Percentiles rank a stretch among this genome's conserved stretches.
Evolutionary conservation across 306 rosid species (phyloP).

Genomic region (Medicago lupulina): DNA sequence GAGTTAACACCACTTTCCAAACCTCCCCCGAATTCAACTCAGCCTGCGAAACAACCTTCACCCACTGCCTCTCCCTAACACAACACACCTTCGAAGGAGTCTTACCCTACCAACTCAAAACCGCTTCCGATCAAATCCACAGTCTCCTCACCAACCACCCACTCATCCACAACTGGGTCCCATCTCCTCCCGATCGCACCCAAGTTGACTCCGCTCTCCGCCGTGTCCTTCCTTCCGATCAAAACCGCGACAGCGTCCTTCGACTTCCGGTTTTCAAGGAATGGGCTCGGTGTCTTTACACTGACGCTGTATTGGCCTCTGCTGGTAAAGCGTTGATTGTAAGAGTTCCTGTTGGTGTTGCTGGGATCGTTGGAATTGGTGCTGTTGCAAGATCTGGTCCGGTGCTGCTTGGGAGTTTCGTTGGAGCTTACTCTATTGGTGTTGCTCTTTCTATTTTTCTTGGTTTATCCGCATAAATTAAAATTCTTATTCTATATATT

Average conservation of each 20-base stretch:
- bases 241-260: background rate
- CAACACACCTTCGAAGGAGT: constrained; percentile 70
- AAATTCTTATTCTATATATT: background rate
- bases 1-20: constrained; percentile 51
- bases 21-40: constrained; percentile 65
- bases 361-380: constrained; percentile 73
- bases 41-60: constrained; percentile 66
- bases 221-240: constrained; percentile 24
- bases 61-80: constrained; percentile 67
- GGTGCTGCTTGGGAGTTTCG: constrained; percentile 57
- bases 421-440: constrained; percentile 74
- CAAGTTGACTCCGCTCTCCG: constrained; percentile 76
- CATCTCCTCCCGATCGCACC: constrained; percentile 59
- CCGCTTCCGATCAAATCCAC: constrained; percentile 75
- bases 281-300: constrained; percentile 73
- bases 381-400: constrained; percentile 58
- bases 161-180: constrained; percentile 68
- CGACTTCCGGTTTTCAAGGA: constrained; percentile 53
- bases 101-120: constrained; percentile 73
- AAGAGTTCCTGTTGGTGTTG: constrained; percentile 74
- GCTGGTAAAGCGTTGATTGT: constrained; percentile 59
- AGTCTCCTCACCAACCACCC: constrained; percentile 49
- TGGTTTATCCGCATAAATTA: constrained; percentile 52
- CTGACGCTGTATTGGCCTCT: constrained; percentile 54
- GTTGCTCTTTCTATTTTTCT: constrained; percentile 61